Base-by-base conservation (phyloP, 805 yeast species). In the Pichia scutulata region DNA sequence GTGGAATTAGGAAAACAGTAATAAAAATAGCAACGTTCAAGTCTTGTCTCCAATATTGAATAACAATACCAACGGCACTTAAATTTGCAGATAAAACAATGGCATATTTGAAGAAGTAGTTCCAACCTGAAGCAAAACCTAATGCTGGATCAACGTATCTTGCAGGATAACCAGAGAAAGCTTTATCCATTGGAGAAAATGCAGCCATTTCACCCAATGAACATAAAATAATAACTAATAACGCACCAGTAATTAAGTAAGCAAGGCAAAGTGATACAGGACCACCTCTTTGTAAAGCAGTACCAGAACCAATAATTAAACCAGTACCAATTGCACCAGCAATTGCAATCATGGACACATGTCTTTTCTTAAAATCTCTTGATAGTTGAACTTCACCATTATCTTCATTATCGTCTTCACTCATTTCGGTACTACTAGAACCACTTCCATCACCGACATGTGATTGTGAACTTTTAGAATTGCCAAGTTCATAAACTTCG, bases 251-350 rank as follows among this genome's bases (percentile, higher is more conserved):
- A 23, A 67, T 50, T 3, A 66, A 53, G 51, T 71, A 71, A 6
- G 68, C 76, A 28, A 75, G 52, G 9, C 74, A 53, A 40, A 75
- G 59, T 30, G 68, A 65, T 24, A 72, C 60, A 1, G 78, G 77
- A 7, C 80, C 80, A 40, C 70, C 69, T 25, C 62, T 58, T 24
- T 62, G 61, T 25, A 74, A 63, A 5, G 70, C 70, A 19, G 67
- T 60, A 8, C 76, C 74, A 30, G 73, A 67, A 28, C 73, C 65
- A 28, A 74, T 76, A 48, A 73, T 74, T 26, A 74, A 60, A 8
- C 72, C 76, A 4, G 74, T 71, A 23, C 78, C 78, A 46, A 74
- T 72, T 12, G 77, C 73, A 44, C 77, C 77, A n/a, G 77, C 77
- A 33, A 75, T 73, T 18, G 76, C 78, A 40, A 75, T 64, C 50